Base-by-base conservation (phyloP, 2,329 filamentous ascomycete species). In the Coniochaeta prunicola region DNA sequence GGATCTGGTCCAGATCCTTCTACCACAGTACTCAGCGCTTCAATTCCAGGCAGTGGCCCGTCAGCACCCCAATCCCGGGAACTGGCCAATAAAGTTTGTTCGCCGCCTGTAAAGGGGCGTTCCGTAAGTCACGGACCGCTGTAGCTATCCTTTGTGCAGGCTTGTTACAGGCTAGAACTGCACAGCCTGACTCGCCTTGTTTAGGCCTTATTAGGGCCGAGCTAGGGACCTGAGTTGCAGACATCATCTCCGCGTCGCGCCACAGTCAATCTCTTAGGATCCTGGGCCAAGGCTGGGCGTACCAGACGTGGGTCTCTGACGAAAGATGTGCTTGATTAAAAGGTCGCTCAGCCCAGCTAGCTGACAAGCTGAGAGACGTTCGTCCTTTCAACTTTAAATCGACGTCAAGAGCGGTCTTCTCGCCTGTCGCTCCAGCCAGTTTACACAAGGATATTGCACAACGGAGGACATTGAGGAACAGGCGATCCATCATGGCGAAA, bases 401-500 rank as follows among this genome's bases (percentile, higher is more conserved):
- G 21, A 50, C 45, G 45, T 50, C 45, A 50, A 50, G 40, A n/a
- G 21, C 8, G 40, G 21, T 21, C 6, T 45, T 4, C 36, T 38
- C 36, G 10, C 15, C 36, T 5, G 33, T 15, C 33, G 33, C 33
- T 17, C 3, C 3, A 38, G 17, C 19, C 36, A 9, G 19, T 17
- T 4, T 7, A 38, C 40, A 24, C 19, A 24, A 7, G 2, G 17
- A 24, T 21, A 7, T 21, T 45, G 7, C 19, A 45, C 19, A 9
- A 21, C 6, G 8, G 12, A 24, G 40, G 40, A 38, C 36, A n/a
- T 12, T n/a, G n/a, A 21, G 24, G 40, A 8, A 26, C 19, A 50
- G 8, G 12, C 21, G 21, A 19, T 9, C 57, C 60, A 59, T 21
- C 38, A 70, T 70, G 68, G 57, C 64, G 4, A 56, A 57, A 33